A percentile compares a stretch with the other conserved stretches of the same genome.
These are phyloP conservation scores for Cyberlindnera euphorbiae DNA, from an alignment of 805 yeast genomes.

Conservation along the genomic window DNA sequence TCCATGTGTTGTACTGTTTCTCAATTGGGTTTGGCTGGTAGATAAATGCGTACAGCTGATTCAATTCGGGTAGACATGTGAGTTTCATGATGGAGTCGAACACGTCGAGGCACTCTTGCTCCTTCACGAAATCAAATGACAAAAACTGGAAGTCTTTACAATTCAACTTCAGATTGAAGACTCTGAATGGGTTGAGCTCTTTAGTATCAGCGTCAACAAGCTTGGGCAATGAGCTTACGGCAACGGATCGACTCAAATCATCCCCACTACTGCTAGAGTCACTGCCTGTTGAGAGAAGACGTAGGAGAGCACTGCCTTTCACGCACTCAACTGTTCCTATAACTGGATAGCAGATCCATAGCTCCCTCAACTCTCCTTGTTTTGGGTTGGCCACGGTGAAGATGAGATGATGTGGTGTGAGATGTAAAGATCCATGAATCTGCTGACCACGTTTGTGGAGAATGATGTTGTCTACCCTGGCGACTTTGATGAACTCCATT, in stretches of 20 bases:
- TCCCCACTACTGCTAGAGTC: constrained; percentile 4
- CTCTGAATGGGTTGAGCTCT: constrained; percentile 25
- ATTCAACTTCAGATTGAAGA: constrained; percentile 59
- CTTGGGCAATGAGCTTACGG: constrained; percentile 16
- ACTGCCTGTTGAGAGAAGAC: constrained; percentile 17
- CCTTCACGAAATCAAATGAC: constrained; percentile 66
- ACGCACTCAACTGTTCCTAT: constrained; percentile 45
- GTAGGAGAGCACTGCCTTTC: constrained; percentile 43
- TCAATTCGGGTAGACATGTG: constrained; percentile 48
- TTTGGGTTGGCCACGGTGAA: constrained; percentile 36
- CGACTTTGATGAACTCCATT: constrained; percentile 24
- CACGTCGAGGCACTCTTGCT: constrained; percentile 59
- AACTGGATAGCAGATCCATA: constrained; percentile 91
- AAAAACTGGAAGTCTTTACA: constrained; percentile 84
- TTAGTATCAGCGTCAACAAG: constrained; percentile 13
- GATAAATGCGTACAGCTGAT: constrained; percentile 73
- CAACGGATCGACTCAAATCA: constrained; percentile 9
- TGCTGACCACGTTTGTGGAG: constrained; percentile 55
- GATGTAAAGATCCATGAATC: constrained; percentile 55
- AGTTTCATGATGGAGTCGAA: constrained; percentile 66
- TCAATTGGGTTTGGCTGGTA: constrained; percentile 77
- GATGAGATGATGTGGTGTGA: constrained; percentile 73
- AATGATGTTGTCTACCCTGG: constrained; percentile 43
- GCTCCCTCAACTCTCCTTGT: constrained; percentile 43
- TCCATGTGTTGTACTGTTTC: constrained; percentile 63